Evolutionary conservation across 2,329 filamentous ascomycete genomes (phyloP).

Genomic region (Fusarium coffeatum): DNA sequence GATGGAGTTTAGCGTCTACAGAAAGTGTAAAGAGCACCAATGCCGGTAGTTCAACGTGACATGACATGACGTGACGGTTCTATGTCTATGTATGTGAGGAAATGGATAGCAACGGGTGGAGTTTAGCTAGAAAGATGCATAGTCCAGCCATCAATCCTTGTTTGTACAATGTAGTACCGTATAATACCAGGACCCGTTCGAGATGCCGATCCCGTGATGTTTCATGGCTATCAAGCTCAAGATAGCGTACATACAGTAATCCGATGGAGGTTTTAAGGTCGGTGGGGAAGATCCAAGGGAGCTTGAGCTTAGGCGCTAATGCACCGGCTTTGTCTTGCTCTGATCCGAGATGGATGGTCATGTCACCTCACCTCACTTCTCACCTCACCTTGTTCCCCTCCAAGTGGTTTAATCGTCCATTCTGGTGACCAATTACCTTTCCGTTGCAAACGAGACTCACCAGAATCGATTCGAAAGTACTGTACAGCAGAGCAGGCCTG

Average conservation of each 20-base stretch:
- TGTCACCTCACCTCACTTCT: slow-evolving; percentile 10
- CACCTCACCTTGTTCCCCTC: slow-evolving; percentile 30
- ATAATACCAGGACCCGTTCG: background rate
- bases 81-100: background rate
- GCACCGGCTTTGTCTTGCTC: slow-evolving; percentile 40
- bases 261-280: slow-evolving; percentile 9
- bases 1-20: background rate
- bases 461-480: background rate
- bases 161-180: background rate
- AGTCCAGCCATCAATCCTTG: background rate
- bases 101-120: background rate
- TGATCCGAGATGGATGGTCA: slow-evolving; percentile 23
- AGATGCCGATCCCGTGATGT: slow-evolving; percentile 21
- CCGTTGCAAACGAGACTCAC: background rate
- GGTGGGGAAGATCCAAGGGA: slow-evolving; percentile 22
- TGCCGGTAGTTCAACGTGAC: slow-evolving; percentile 30
- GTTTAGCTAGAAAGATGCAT: background rate
- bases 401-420: slow-evolving; percentile 24
- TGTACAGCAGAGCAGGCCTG: background rate
- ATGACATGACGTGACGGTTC: slow-evolving; percentile 1
- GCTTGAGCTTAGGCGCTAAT: slow-evolving; percentile 38
- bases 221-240: slow-evolving; percentile 1
- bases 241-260: background rate
- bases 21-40: background rate
- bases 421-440: slow-evolving; percentile 18